These are phyloP conservation scores for Didymellaceae sp. DNA, from an alignment of 2,329 filamentous ascomycete species.

Conservation along the genomic window DNA sequence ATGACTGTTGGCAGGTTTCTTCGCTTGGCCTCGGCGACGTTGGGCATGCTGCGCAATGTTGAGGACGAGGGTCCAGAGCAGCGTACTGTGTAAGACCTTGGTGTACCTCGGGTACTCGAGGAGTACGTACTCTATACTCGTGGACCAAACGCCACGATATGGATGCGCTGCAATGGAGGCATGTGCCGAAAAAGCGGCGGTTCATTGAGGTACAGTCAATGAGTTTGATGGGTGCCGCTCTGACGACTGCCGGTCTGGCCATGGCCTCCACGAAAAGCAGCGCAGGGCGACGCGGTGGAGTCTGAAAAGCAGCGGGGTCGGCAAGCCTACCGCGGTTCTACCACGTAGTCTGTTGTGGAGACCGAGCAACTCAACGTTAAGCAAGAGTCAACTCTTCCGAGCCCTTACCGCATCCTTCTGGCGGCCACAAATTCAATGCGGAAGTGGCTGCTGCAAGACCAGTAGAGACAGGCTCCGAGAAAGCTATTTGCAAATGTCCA, in stretches of 20 bases:
- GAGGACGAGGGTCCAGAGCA: background rate
- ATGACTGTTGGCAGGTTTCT: constrained; percentile 1
- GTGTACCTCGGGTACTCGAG: background rate
- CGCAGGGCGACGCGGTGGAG: constrained; percentile 2
- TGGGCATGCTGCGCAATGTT: constrained; percentile 10
- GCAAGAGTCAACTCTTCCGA: constrained; percentile 9
- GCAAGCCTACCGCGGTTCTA: constrained; percentile 9
- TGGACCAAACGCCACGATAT: constrained; percentile 5
- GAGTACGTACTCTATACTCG: constrained; percentile 1
- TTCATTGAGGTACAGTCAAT: background rate
- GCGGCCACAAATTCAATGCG: background rate
- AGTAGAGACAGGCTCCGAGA: background rate
- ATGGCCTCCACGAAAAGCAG: constrained; percentile 5
- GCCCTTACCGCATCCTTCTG: background rate
- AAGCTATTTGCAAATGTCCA: background rate
- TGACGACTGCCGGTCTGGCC: background rate
- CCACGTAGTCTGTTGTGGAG: constrained; percentile 10
- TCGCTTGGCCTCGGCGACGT: constrained; percentile 1
- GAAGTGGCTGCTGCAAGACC: constrained; percentile 8
- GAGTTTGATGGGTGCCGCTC: too few relatives aligned
- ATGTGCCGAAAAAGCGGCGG: constrained; percentile 4
- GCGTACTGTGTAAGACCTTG: background rate
- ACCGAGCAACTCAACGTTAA: constrained; percentile 6
- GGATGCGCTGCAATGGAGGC: background rate
- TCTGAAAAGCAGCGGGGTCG: constrained; percentile 11